Evolutionary conservation across 352 stramenopile species (phyloP), one percentile per base, ranked within the genome.

Genomic region (Globisporangium sylvaticum): DNA sequence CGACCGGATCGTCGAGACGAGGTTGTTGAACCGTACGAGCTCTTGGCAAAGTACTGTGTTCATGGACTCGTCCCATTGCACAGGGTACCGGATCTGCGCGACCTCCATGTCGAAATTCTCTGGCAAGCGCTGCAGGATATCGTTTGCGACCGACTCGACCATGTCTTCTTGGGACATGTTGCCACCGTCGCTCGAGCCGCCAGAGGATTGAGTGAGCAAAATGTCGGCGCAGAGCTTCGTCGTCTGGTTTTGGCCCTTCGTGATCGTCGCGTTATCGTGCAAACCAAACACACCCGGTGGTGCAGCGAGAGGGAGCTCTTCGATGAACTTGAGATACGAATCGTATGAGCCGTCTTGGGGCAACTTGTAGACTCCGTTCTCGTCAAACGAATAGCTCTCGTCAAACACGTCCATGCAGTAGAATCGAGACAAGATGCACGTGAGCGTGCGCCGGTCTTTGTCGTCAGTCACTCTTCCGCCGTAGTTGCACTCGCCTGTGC

Each of bases 31-130:
- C 3, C 93, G 90, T 44, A 93, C 83, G 37, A 98, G 84, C 70
- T 98, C 94, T 75, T 98, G 94, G 64, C 90, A 97, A 4, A 97
- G 74, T 37, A 98, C 92, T 0, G 92, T 97, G 78, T 98, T 98
- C 92, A 98, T 97, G 20, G 84, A 96, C 71, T 97, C 90, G 52
- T 97, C 88, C 91, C 90, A 98, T 6, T 88, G 79, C 46, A 97
- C 90, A 0, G 91, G 92, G 70, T 97, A 97, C 34, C 91, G 85
- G 50, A 97, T 89, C 70, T 97, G 89, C 22, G 91, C 92, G 15
- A 94, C 80, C 65, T 98, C 91, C 88, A 97, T 97, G 78, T 98
- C 92, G 59, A 94, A 98, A 54, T 95, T 95, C 8, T 86, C 79
- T 15, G 92, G 92, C 29, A 97, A 71, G n/a, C 92, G 80, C 9